Conservation (phyloP, 192 early-diverging fungal genomes). For the Coemansia sp. region DNA sequence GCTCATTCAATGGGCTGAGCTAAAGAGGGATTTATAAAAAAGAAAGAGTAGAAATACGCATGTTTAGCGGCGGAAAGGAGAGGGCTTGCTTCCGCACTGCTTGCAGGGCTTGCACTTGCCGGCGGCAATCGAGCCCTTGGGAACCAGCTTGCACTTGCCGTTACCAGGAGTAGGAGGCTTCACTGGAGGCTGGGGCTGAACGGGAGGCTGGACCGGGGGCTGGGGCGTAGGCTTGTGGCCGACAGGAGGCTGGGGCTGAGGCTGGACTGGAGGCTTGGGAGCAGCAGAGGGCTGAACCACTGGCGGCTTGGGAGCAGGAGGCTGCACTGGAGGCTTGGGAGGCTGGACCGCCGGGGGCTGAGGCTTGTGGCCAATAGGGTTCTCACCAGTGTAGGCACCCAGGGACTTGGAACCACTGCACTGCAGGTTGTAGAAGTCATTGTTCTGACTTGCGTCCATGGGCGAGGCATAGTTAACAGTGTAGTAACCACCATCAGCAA, state of each 20-base stretch:
- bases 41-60: background rate
- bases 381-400: constrained; percentile 15
- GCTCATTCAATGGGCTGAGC: background rate
- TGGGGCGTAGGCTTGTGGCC: background rate
- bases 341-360: background rate
- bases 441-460: constrained; percentile 14
- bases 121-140: constrained; percentile 54
- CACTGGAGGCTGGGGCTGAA: background rate
- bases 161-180: background rate
- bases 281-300: background rate
- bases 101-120: constrained; percentile 58
- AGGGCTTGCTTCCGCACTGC: constrained; percentile 30
- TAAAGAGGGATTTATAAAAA: background rate
- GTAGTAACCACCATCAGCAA: constrained; percentile 25
- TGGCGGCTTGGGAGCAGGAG: background rate
- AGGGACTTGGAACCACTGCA: constrained; percentile 30
- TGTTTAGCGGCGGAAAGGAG: constrained; percentile 39
- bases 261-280: background rate
- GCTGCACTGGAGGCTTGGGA: background rate
- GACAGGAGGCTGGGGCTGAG: background rate
- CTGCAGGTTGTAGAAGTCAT: constrained; percentile 29
- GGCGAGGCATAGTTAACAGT: constrained; percentile 46
- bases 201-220: background rate
- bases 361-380: constrained; percentile 17
- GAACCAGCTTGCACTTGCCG: constrained; percentile 54